Base-by-base conservation (phyloP, 1,139 yeast species). In the Zygosaccharomyces pseudobailii region DNA sequence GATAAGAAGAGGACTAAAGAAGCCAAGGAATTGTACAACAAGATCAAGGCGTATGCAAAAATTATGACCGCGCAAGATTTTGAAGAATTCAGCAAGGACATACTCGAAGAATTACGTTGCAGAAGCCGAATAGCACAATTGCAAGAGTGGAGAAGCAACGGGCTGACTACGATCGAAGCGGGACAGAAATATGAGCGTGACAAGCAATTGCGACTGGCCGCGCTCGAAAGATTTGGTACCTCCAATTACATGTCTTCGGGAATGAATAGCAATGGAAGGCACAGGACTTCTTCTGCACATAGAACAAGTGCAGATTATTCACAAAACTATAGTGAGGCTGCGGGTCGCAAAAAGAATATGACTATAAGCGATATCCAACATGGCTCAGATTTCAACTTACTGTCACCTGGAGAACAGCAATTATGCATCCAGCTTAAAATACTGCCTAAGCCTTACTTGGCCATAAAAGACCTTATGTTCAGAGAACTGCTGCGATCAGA, bases 81-180 rank as follows among this genome's bases (percentile, higher is more conserved):
- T 67, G 84, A 80, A 41, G 76, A 75, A 10, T 88, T 92, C 61
- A 70, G 84, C 3, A 79, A 75, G 36, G 95, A 87, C 61, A 76
- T 89, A 52, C 62, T 88, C 47, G 79, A 82, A 5, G 98, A 92
- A 66, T 74, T 88, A 45, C 82, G 80, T 58, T 83, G 88, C 58
- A 76, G 97, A 47, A 77, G 84, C 34, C 76, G 95, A 52, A 89
- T 92, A 47, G 85, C 85, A 46, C 97, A 89, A 68, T 71, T 94
- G 36, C 98, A 92, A 65, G 92, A 84, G 59, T 94, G 96, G 89
- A 78, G 99, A 52, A 77, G 84, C 40, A 83, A 87, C 63, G 99
- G 99, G 2, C 78, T 92, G 41, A 84, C 89, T 2, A 80, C 89
- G 0, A 59, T 88, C 46, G 97, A 90, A 49, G 87, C 80, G 49